These are phyloP conservation scores for Bretschneidera sinensis DNA, from an alignment of 345 rosid species.

Conservation along the genomic window DNA sequence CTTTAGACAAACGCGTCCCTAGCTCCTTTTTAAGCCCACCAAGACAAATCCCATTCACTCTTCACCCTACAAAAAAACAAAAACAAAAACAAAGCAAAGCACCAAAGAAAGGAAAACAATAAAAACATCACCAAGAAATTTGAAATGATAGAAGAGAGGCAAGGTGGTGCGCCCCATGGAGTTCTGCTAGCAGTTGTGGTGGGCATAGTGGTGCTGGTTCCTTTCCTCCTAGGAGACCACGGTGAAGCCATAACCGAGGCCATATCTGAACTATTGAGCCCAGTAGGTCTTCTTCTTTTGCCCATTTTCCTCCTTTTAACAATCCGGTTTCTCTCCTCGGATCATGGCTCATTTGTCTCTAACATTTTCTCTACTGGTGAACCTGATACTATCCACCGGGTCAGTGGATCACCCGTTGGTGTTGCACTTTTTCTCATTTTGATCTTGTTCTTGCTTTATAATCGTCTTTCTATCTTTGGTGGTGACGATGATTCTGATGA, in stretches of 20 bases:
- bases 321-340: constrained; percentile 86
- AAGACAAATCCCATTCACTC: not conserved
- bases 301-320: constrained; percentile 66
- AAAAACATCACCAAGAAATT: constrained; percentile 8
- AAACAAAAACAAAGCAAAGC: no score
- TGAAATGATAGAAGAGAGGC: constrained; percentile 32
- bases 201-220: constrained; percentile 55
- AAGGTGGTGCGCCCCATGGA: constrained; percentile 67
- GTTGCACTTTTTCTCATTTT: constrained; percentile 63
- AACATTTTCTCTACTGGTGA: constrained; percentile 59
- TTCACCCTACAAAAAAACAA: no score
- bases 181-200: constrained; percentile 63
- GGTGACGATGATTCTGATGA: constrained; percentile 56
- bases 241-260: constrained; percentile 75
- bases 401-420: constrained; percentile 71
- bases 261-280: constrained; percentile 70
- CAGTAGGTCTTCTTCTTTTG: constrained; percentile 69
- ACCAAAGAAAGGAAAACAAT: no score
- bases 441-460: constrained; percentile 57
- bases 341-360: constrained; percentile 58
- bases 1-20: not conserved
- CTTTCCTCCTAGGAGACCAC: constrained; percentile 64
- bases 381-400: constrained; percentile 61
- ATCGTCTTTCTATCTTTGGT: constrained; percentile 77
- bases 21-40: not conserved